phyloP scores from a whole-genome alignment of 2,329 filamentous ascomycete genomes.

The Aspergillus terreus region DNA sequence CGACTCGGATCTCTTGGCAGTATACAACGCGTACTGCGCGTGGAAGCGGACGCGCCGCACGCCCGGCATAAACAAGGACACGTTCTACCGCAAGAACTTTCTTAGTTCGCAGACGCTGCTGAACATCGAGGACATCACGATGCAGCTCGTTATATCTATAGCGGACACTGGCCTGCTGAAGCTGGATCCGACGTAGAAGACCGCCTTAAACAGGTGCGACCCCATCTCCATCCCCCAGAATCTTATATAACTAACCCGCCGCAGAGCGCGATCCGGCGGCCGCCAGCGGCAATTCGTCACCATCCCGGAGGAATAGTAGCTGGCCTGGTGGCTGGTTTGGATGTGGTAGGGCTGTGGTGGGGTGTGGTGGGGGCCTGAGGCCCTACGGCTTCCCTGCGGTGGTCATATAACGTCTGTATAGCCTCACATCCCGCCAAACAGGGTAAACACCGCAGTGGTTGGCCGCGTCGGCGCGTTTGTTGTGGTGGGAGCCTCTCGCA shows the following conservation, averaged over 20 bases:
- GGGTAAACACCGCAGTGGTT: no score
- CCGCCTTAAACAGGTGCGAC: conserved; percentile 59
- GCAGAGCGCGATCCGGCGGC: conserved; percentile 58
- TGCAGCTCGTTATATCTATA: conserved; percentile 79
- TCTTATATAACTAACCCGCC: conserved; percentile 5
- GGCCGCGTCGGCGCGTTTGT: no score
- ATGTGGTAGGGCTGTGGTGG: no score
- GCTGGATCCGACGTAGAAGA: conserved; percentile 69
- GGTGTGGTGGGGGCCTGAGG: no score
- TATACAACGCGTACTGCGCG: conserved; percentile 86
- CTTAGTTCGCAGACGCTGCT: conserved; percentile 81
- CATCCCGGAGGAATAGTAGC: conserved; percentile 73
- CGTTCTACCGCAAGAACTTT: conserved; percentile 94
- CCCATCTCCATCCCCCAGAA: not conserved
- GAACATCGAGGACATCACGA: conserved; percentile 94
- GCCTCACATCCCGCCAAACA: no score
- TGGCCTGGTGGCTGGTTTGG: no score
- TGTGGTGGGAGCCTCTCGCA: no score
- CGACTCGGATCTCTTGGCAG: conserved; percentile 86
- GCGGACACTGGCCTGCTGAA: conserved; percentile 80
- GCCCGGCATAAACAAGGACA: conserved; percentile 68
- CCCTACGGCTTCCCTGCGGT: no score
- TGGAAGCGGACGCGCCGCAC: conserved; percentile 82
- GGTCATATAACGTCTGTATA: no score
- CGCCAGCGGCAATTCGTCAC: conserved; percentile 74